Conservation (phyloP, 2,329 filamentous ascomycete genomes). For the Neodidymelliopsis sp. region DNA sequence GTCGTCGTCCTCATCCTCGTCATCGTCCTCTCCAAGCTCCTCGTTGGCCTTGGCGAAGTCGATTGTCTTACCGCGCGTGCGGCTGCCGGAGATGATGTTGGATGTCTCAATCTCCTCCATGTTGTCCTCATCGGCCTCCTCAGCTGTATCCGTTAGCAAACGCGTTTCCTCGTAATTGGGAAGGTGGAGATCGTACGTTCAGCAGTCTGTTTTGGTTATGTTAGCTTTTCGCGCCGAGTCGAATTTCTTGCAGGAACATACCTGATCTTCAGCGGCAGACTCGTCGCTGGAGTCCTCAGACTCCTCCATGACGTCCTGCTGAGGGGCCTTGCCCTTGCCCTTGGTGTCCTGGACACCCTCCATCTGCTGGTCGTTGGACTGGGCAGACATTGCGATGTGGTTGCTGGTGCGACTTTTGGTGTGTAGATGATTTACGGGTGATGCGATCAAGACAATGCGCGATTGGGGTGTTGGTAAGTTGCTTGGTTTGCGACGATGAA, state of each 20-base stretch:
- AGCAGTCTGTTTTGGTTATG: conserved; percentile 29
- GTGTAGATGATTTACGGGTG: conserved; percentile 19
- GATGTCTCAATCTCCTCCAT: conserved; percentile 89
- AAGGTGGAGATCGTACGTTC: conserved; percentile 42
- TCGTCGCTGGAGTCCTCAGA: conserved; percentile 75
- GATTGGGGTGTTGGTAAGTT: conserved; percentile 24
- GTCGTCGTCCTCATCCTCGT: conserved; percentile 78
- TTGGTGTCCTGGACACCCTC: conserved; percentile 61
- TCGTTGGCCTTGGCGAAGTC: conserved; percentile 91
- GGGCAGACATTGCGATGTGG: conserved; percentile 41
- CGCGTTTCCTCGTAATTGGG: background rate
- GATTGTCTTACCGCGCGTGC: conserved; percentile 90
- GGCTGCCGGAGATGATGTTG: conserved; percentile 80
- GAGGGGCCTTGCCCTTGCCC: conserved; percentile 85
- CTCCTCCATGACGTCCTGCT: conserved; percentile 72
- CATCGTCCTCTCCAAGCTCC: conserved; percentile 76
- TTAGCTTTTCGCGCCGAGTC: conserved; percentile 37
- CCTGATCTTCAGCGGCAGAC: conserved; percentile 67
- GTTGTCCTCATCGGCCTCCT: conserved; percentile 75
- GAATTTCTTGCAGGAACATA: conserved; percentile 47
- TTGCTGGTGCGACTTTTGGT: conserved; percentile 5
- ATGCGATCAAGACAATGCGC: conserved; percentile 17
- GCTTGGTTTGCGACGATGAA: conserved; percentile 34
- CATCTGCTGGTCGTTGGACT: conserved; percentile 47
- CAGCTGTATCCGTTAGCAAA: conserved; percentile 54